phyloP scores from a whole-genome alignment of 129 eudicot genomes.

The carrot (Daucus carota) region DH1_v3.0 NC_030389.2:35461501-35462000 shows the following conservation, averaged over 20 bases:
- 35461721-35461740: not conserved
- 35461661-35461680: not conserved
- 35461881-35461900: not conserved
- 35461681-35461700: not conserved
- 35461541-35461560: accelerated
- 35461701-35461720: not conserved
- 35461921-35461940: not conserved
- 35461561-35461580: not conserved
- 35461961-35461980: not conserved
- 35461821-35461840: not conserved
- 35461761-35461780: not conserved
- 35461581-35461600: not conserved
- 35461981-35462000: not conserved
- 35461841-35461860: not conserved
- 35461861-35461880: not conserved
- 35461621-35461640: not conserved
- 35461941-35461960: not conserved
- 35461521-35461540: not conserved
- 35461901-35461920: not conserved
- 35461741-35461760: accelerated
- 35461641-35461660: not conserved
- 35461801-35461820: not conserved
- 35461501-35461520: not conserved
- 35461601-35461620: not conserved
- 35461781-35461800: not conserved